Base-by-base conservation (phyloP, 2,329 filamentous ascomycete genomes). In the Phaeomoniella chlamydospora region DNA sequence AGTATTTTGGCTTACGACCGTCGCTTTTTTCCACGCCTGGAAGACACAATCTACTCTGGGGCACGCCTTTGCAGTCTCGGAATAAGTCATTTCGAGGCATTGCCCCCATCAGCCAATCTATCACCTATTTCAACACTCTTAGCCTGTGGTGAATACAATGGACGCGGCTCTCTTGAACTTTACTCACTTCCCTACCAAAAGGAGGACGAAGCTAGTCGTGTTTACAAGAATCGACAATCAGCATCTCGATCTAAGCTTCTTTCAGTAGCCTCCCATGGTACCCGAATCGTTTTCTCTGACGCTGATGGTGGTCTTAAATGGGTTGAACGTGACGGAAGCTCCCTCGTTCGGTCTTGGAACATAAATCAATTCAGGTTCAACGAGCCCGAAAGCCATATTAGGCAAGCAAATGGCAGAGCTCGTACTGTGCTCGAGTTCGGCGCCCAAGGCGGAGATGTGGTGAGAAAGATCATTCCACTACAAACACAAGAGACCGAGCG, bases 1-100 rank as follows among this genome's bases (percentile, higher is more conserved):
- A 87, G 77, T 48, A 83, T 94, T 38, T 64, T 94, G 3, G 80
- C 85, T 51, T 96, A 94, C 57, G 86, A 94, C 51, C 74, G 86
- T 3, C 78, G 88, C 31, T 84, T 74, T 55, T 92, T 94, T 49
- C 83, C 85, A 0, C 72, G 72, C 12, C 70, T 94, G 5, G 71
- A 75, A 40, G 78, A 75, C 4, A 84, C 84, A 1, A 77, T 94
- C 6, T 77, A 93, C 56, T 93, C 85, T 0, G 87, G 87, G 2
- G 84, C 82, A 0, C 68, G 80, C 4, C 68, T 94, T 9, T 84
- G 80, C 36, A 77, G 77, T 39, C 63, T 94, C 40, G 62, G 80
- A 0, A 6, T 26, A 26, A 75, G 76, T 1, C 60, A 87, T 6
- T 80, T 61, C 26, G 49, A 53, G 3, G 39, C 80, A 0, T 73